Percentiles rank a stretch among this genome's conserved stretches.
These are phyloP conservation scores for Pyrrhoderma lamaoense DNA, from an alignment of 1,284 basidiomycete genomes.

Conservation along the genomic window DNA sequence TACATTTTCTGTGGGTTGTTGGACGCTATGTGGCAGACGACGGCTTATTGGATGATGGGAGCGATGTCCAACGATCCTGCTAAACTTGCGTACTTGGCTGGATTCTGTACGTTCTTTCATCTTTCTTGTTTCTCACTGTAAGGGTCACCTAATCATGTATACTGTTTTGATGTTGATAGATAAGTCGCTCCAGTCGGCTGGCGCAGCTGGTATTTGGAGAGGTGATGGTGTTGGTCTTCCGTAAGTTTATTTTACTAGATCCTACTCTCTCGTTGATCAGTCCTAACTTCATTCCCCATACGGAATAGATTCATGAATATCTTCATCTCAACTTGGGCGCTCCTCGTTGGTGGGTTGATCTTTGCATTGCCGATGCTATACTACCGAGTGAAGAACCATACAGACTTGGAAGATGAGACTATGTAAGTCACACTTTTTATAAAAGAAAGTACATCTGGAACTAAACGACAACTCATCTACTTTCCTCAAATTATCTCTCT, in stretches of 20 bases:
- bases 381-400: conserved; percentile 24
- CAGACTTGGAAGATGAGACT: conserved; percentile 24
- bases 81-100: conserved; percentile 36
- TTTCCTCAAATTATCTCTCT: background rate
- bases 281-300: background rate
- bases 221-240: conserved; percentile 28
- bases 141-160: background rate
- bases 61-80: conserved; percentile 35
- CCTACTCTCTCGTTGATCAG: background rate
- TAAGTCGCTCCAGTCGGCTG: conserved; percentile 32
- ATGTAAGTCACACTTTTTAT: conserved; percentile 18
- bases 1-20: conserved; percentile 36
- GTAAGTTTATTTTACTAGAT: conserved; percentile 21
- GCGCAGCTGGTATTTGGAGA: conserved; percentile 32
- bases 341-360: conserved; percentile 24
- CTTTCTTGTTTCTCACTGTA: background rate
- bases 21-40: conserved; percentile 40
- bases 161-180: conserved; percentile 28
- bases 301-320: conserved; percentile 25
- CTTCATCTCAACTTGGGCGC: conserved; percentile 26
- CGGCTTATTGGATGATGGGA: conserved; percentile 37
- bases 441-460: background rate
- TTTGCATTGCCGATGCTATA: conserved; percentile 27
- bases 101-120: conserved; percentile 31
- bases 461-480: background rate